Percentiles rank a stretch among this genome's conserved stretches.
Conservation (phyloP, 176 grass and related monocot genomes). For the Triticum dicoccoides region DNA sequence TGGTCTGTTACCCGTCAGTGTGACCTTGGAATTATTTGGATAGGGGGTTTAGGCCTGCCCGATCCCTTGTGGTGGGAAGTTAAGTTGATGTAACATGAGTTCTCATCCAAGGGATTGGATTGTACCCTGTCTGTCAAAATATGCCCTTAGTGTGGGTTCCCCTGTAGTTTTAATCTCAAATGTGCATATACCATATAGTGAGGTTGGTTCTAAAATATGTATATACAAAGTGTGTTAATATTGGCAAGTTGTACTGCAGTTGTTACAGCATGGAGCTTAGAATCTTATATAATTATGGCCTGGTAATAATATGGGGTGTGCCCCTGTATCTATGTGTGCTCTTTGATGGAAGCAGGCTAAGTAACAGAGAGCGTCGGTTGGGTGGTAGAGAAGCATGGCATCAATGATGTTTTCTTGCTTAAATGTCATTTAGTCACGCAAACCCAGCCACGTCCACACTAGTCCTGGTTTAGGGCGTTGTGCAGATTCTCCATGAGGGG, state of each 20-base stretch:
- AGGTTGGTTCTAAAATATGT: background rate
- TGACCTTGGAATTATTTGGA: background rate
- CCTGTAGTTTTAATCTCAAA: background rate
- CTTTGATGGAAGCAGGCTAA: background rate
- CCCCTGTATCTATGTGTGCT: no score
- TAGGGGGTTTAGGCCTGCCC: background rate
- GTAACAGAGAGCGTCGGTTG: background rate
- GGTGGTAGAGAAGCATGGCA: background rate
- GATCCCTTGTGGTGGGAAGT: background rate
- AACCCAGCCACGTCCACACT: background rate
- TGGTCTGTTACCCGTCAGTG: background rate
- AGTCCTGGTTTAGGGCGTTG: background rate
- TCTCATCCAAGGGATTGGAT: conserved; percentile 3
- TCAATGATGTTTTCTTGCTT: background rate
- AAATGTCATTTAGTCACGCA: background rate
- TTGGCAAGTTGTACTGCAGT: background rate
- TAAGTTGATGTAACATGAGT: background rate
- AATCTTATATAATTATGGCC: background rate
- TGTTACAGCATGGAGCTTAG: background rate
- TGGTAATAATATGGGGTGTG: background rate
- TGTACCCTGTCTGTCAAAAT: background rate
- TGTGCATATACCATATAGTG: background rate
- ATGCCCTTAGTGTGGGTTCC: background rate
- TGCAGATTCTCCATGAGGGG: background rate
- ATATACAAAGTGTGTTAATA: conserved; percentile 1